Conservation (phyloP, 768 basidiomycete species). For the Lentinula guzmanii region DNA sequence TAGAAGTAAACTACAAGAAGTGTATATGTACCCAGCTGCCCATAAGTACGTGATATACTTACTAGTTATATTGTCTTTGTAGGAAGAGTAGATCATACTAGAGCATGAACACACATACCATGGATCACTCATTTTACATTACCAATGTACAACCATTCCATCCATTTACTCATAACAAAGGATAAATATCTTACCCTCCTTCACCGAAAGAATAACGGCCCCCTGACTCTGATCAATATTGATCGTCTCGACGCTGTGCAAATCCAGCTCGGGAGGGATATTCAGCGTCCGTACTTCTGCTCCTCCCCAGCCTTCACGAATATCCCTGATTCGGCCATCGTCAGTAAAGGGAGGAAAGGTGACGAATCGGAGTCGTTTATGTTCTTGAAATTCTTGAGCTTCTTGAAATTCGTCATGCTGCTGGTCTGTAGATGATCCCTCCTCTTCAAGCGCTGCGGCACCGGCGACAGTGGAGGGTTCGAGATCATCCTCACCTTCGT, state of each 20-base stretch:
- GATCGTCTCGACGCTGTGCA: constrained; percentile 65
- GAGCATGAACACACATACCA: neutral
- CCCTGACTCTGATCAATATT: constrained; percentile 77
- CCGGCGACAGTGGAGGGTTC: neutral
- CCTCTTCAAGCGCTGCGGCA: constrained; percentile 4
- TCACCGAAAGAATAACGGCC: constrained; percentile 63
- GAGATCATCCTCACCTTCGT: constrained; percentile 12
- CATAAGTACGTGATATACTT: constrained; percentile 15
- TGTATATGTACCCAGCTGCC: neutral
- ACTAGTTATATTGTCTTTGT: constrained; percentile 14
- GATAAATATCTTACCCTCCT: constrained; percentile 67
- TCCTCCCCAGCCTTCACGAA: constrained; percentile 17
- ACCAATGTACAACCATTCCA: neutral
- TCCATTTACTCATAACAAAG: constrained; percentile 51
- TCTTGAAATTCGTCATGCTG: constrained; percentile 2
- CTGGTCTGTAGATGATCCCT: constrained; percentile 16
- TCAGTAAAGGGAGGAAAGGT: constrained; percentile 57
- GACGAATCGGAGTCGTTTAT: constrained; percentile 61
- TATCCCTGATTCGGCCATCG: constrained; percentile 18
- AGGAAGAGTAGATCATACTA: neutral
- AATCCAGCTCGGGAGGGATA: constrained; percentile 58
- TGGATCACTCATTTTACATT: neutral
- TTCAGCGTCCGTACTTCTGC: constrained; percentile 55
- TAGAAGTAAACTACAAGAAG: neutral
- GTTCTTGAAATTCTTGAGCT: constrained; percentile 15